Conservation (phyloP, 495 filamentous ascomycete species). For the Tuber umbilicatum region DNA sequence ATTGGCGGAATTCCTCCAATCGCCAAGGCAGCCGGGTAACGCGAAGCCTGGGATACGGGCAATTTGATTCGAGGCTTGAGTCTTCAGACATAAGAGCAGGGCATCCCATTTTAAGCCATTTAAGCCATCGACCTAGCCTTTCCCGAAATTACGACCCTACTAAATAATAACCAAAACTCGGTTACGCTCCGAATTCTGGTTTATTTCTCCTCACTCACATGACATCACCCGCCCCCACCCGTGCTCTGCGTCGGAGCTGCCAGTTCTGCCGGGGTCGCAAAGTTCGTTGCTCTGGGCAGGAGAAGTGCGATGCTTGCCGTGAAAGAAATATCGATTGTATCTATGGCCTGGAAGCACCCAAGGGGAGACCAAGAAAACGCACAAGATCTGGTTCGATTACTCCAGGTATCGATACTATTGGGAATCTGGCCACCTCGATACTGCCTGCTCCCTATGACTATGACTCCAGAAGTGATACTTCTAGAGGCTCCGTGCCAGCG, state of each 20-base stretch:
- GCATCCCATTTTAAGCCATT: not conserved
- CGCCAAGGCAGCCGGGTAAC: not conserved
- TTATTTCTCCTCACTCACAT: not conserved
- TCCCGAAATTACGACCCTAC: not conserved
- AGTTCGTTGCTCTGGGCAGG: not conserved
- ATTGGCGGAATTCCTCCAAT: not conserved
- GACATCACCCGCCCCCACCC: not conserved
- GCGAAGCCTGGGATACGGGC: not conserved
- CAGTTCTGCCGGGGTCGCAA: not conserved
- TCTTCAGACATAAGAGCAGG: not conserved
- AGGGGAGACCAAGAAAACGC: not conserved
- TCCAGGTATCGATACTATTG: not conserved
- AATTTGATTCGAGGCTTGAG: not conserved
- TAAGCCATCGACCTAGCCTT: not conserved
- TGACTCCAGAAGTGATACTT: constrained; percentile 3
- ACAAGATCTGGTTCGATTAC: not conserved
- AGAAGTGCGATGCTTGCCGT: constrained; percentile 1
- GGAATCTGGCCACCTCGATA: not conserved
- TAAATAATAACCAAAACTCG: not conserved
- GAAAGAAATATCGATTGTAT: constrained; percentile 6
- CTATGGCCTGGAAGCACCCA: constrained; percentile 1
- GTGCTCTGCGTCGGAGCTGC: constrained; percentile 1
- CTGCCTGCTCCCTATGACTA: not conserved
- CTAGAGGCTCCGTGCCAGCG: not conserved
- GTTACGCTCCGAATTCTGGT: not conserved